phyloP scores from a whole-genome alignment of 2,329 filamentous ascomycete species.

The Pseudocercospora pini-densiflorae region DNA sequence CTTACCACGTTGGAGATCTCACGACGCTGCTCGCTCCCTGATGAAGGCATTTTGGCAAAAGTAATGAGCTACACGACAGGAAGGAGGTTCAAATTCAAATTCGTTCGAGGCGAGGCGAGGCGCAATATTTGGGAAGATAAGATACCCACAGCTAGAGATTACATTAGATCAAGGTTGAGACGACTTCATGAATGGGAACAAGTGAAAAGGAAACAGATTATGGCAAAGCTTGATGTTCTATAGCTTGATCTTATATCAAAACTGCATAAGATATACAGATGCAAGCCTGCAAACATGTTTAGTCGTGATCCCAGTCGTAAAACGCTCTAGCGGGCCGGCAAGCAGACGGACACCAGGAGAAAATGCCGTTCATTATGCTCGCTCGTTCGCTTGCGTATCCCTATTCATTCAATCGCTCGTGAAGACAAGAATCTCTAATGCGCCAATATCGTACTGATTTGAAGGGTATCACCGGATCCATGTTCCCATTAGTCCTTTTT shows the following conservation, averaged over 20 bases:
- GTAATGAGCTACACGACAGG: too few relatives aligned
- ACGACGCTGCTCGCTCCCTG: neutral
- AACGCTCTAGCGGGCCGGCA: neutral
- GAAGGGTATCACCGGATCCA: slow-evolving; percentile 2
- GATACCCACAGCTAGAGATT: neutral
- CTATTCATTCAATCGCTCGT: neutral
- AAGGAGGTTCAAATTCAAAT: neutral
- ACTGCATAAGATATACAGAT: neutral
- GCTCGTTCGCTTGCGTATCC: neutral
- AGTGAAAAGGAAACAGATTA: neutral
- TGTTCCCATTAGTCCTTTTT: slow-evolving; percentile 5
- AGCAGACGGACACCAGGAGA: neutral
- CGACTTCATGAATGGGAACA: neutral
- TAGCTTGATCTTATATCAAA: neutral
- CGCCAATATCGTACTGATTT: slow-evolving; percentile 1
- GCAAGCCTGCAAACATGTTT: neutral
- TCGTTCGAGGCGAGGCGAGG: neutral
- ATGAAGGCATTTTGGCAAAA: too few relatives aligned
- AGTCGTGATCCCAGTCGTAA: neutral
- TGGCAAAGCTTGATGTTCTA: neutral
- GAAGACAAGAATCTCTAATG: slow-evolving; percentile 1
- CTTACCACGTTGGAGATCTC: neutral
- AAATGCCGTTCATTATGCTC: slow-evolving; percentile 3
- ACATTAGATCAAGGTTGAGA: neutral
- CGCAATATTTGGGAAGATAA: neutral